Base-by-base conservation (phyloP, 805 yeast species). In the Candida hungchunana region DNA sequence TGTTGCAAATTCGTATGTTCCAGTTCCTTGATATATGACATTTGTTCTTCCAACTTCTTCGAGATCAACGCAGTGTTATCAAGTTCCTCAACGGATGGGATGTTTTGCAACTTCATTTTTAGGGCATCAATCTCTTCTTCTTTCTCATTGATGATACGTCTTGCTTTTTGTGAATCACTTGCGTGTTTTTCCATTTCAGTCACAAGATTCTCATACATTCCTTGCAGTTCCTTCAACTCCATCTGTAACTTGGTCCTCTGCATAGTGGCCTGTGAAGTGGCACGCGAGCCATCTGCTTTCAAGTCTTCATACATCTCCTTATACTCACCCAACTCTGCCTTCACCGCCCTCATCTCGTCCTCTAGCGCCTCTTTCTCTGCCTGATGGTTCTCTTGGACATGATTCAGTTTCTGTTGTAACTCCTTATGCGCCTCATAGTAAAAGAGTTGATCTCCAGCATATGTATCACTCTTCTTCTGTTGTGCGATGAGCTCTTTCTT, bases 1-100 rank as follows among this genome's bases (percentile, higher is more conserved):
- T 80, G 77, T 7, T 67, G 60, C 34, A 77, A 60, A 41, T 75
- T 72, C 42, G 72, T 69, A 5, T 66, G 62, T 42, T 80, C 86
- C 40, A 71, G 48, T 27, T 64, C 67, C 46, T 66, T 59, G 29
- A 72, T 55, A 43, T 71, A 66, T 18, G 61, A 54, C 26, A 72
- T 47, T 48, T 75, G 79, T 18, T 66, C 67, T 15, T 55, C 48
- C 18, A 71, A 47, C 31, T 63, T 53, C 26, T 50, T 52, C 34
- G 51, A 43, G 13, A 42, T 35, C 19, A 33, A 15, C 12, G 17
- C 21, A 4, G 35, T 26, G 9, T 27, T 13, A 3, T 34, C 37
- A n/a, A 24, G 26, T n/a, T 41, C 58, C 37, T 58, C 64, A 18
- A 60, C 61, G 15, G 71, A 60, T 18, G 70, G 69, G 31, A 60